Conservation (phyloP, 768 basidiomycete species). For the Stropharia rugosoannulata region DNA sequence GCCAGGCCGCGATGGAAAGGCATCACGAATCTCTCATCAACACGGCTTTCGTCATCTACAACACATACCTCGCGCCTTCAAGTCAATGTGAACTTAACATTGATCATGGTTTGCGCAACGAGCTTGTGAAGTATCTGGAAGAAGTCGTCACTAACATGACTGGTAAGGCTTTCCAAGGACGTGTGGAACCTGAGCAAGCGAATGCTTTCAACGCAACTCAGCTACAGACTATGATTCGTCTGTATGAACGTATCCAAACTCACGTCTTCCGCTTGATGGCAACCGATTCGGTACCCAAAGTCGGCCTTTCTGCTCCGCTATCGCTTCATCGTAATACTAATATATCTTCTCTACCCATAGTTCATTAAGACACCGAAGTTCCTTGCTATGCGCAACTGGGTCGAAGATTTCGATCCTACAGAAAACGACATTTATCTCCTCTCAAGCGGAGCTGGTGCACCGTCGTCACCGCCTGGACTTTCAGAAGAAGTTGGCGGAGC, state of each 20-base stretch:
- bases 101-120: constrained; percentile 93
- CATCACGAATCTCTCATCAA: constrained; percentile 95
- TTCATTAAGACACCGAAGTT: constrained; percentile 89
- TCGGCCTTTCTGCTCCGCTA: constrained; percentile 23
- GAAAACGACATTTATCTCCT: constrained; percentile 60
- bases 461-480: constrained; percentile 63
- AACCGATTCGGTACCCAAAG: constrained; percentile 98
- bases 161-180: constrained; percentile 77
- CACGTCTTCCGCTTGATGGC: constrained; percentile 98
- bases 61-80: constrained; percentile 93
- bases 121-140: constrained; percentile 90
- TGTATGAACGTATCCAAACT: constrained; percentile 95
- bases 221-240: constrained; percentile 85
- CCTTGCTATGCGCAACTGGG: constrained; percentile 75
- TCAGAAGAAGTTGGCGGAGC: constrained; percentile 79
- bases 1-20: constrained; percentile 90
- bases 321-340: neutral
- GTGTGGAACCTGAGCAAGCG: constrained; percentile 80
- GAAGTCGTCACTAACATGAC: constrained; percentile 81
- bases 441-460: constrained; percentile 54
- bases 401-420: constrained; percentile 71
- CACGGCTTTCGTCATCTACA: constrained; percentile 91
- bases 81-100: constrained; percentile 97
- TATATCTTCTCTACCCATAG: constrained; percentile 34
- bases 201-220: constrained; percentile 91